Evolutionary conservation across 2,329 filamentous ascomycete genomes (phyloP).

Genomic region (Nothophoma quercina): DNA sequence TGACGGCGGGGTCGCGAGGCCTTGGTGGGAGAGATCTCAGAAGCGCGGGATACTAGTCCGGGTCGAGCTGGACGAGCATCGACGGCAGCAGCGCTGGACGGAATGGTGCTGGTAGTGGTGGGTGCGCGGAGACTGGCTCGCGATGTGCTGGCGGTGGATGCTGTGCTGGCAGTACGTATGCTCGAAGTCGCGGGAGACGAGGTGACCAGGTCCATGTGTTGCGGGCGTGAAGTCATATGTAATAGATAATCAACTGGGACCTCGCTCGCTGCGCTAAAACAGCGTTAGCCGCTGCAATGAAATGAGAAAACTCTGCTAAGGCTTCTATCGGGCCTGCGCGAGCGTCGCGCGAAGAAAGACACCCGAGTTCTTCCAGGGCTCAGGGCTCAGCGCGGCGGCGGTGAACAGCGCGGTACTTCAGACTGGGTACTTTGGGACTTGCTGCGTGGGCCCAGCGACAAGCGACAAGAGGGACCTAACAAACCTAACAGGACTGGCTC

Average conservation of each 20-base stretch:
- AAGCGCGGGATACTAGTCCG: slow-evolving; percentile 42
- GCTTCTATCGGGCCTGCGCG: slow-evolving; percentile 41
- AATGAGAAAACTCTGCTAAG: slow-evolving; percentile 46
- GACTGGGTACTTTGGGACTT: slow-evolving; percentile 23
- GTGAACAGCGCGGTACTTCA: slow-evolving; percentile 34
- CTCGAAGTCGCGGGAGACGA: slow-evolving; percentile 24
- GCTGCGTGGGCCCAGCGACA: slow-evolving; percentile 17
- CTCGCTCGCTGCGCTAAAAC: slow-evolving; percentile 38
- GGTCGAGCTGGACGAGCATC: slow-evolving; percentile 41
- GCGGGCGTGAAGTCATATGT: slow-evolving; percentile 44
- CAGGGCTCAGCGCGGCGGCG: slow-evolving; percentile 29
- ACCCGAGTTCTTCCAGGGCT: slow-evolving; percentile 34
- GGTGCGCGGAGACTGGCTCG: slow-evolving; percentile 22
- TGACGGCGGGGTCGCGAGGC: slow-evolving; percentile 41
- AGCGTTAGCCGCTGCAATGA: slow-evolving; percentile 42
- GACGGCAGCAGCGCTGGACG: slow-evolving; percentile 30
- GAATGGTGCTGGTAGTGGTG: slow-evolving; percentile 27
- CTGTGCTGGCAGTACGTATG: slow-evolving; percentile 17
- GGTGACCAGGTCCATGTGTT: slow-evolving; percentile 30
- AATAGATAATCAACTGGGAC: slow-evolving; percentile 37
- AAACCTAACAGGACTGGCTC: slow-evolving; percentile 9
- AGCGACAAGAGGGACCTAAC: slow-evolving; percentile 13
- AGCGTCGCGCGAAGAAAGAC: slow-evolving; percentile 35
- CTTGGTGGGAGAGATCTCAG: slow-evolving; percentile 39
- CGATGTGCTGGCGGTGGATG: slow-evolving; percentile 26